A percentile compares a stretch with the other conserved stretches of the same genome.
Evolutionary conservation across 2,329 filamentous ascomycete species (phyloP).

Genomic region (Diaporthe australafricana): DNA sequence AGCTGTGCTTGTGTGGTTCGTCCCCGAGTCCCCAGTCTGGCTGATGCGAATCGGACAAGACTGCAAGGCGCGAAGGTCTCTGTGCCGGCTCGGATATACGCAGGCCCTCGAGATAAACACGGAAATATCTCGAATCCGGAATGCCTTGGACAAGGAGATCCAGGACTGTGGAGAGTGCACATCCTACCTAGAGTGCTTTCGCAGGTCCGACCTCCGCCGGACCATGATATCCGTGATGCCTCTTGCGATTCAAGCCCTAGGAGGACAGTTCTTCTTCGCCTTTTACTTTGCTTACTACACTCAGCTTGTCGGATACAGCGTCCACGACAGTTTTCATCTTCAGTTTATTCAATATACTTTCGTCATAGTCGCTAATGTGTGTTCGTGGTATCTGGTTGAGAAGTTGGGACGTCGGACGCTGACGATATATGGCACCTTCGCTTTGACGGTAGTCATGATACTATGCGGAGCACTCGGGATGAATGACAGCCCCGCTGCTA

Average conservation of each 20-base stretch:
- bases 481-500: neutral
- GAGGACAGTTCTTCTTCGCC: conserved; percentile 30
- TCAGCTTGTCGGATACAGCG: conserved; percentile 32
- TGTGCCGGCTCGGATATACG: neutral
- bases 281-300: conserved; percentile 32
- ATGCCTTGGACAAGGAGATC: conserved; percentile 47
- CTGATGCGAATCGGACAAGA: neutral
- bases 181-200: conserved; percentile 55
- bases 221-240: conserved; percentile 32
- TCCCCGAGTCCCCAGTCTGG: conserved; percentile 1
- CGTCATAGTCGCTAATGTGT: conserved; percentile 46
- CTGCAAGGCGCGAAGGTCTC: neutral
- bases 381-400: conserved; percentile 48
- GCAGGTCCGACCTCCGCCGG: conserved; percentile 48
- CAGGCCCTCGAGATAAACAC: neutral
- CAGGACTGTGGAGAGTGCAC: conserved; percentile 50
- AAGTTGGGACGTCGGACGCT: conserved; percentile 46
- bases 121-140: neutral
- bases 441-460: conserved; percentile 43
- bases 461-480: conserved; percentile 45
- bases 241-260: conserved; percentile 29
- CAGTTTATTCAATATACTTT: conserved; percentile 9
- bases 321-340: conserved; percentile 9
- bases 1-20: conserved; percentile 41
- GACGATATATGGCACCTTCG: conserved; percentile 40